Percentiles rank a stretch among this genome's conserved stretches.
phyloP scores from a whole-genome alignment of 2,329 filamentous ascomycete species.

The Exophiala viscosa region DNA sequence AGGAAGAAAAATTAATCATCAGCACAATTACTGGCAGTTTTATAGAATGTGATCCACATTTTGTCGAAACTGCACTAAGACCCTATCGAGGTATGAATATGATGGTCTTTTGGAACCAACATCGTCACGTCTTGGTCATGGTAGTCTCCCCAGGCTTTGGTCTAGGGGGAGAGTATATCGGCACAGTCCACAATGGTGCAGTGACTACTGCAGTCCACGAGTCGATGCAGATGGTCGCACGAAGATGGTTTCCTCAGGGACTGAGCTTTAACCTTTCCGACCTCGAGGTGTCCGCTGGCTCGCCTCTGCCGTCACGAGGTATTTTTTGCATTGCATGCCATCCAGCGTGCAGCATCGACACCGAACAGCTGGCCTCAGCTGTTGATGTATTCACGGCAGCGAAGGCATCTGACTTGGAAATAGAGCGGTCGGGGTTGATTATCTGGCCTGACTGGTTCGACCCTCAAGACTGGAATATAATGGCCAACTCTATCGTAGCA shows the following conservation, averaged over 20 bases:
- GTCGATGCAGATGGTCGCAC: not conserved
- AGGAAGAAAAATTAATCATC: not conserved
- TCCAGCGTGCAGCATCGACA: not conserved
- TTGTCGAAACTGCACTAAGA: not conserved
- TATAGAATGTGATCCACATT: not conserved
- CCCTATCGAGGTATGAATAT: not conserved
- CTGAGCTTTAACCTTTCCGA: conserved; percentile 1
- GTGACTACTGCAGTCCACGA: conserved; percentile 1
- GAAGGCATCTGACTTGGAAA: not conserved
- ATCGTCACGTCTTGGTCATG: conserved; percentile 1
- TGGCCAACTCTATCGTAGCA: not conserved
- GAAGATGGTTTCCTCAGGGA: conserved; percentile 3
- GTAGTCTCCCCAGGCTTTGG: not conserved
- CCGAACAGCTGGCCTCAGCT: not conserved
- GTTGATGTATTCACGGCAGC: not conserved
- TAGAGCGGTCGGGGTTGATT: not conserved
- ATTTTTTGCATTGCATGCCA: not conserved
- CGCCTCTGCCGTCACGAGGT: not conserved
- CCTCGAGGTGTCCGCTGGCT: not conserved
- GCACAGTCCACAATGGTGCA: not conserved
- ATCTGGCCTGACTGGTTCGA: conserved; percentile 3
- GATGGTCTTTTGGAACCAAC: not conserved
- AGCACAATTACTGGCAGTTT: not conserved
- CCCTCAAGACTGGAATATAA: not conserved
- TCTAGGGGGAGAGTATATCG: not conserved